Base-by-base conservation (phyloP, 345 rosid genomes). In the Aquilaria malaccensis region DNA sequence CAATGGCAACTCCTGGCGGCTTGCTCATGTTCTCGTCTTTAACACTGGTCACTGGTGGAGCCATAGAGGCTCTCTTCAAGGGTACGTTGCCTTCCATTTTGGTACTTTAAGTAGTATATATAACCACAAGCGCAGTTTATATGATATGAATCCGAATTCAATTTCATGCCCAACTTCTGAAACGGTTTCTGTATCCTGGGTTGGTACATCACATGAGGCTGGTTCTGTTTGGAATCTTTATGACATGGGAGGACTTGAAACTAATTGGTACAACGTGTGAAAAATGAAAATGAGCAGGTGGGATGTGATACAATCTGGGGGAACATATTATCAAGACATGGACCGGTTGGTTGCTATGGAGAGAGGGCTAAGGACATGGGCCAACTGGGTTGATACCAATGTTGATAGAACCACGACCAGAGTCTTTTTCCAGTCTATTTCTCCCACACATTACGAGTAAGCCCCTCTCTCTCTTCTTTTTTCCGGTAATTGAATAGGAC, bases 31-130 rank as follows among this genome's bases (percentile, higher is more conserved):
- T 10, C 75, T 94, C 62, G 65, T 76, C 12, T 94, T 94, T 48
- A 88, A 94, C 82, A 94, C 97, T 1, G 99, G 99, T 11, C 99
- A 94, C 49, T 94, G 99, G 97, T 94, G 99, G 99, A 84, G 59
- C 57, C 99, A 94, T 66, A 58, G 72, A 51, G 93, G 95, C 4
- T 71, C 86, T 65, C 81, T 79, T 67, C 91, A 88, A 76, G 96
- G 87, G 97, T 89, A 30, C 11, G 32, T 7, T 56, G 63, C 45
- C 29, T 43, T 4, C 46, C 7, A 29, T 3, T 9, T 37, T 22
- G 22, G 22, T 22, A 22, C 22, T 22, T 22, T 22, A 22, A 22
- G 22, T 22, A 22, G 22, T 22, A 22, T 22, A 22, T 22, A 22
- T 22, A 22, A 22, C 22, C 22, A 22, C 22, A 22, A 22, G 22